Evolutionary conservation across 2,329 filamentous ascomycete species (phyloP).

Genomic region (Apiospora saccharicola): DNA sequence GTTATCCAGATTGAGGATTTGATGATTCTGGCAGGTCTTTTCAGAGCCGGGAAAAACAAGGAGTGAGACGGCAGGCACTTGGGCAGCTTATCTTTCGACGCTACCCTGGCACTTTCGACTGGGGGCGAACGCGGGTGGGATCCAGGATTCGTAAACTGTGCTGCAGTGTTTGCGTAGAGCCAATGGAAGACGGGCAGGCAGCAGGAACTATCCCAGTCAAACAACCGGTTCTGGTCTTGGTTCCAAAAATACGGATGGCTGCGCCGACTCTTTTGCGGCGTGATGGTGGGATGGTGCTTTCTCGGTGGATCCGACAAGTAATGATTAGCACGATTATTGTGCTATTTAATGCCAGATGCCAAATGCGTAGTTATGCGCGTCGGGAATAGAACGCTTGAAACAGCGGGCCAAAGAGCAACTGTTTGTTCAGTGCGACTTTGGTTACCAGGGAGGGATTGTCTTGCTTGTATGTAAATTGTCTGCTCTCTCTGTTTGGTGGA

Average conservation of each 20-base stretch:
- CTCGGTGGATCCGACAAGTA: constrained; percentile 9
- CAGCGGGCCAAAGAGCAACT: constrained; percentile 3
- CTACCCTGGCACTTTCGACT: constrained; percentile 11
- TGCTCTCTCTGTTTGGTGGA: constrained; percentile 26
- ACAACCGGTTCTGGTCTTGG: constrained; percentile 15
- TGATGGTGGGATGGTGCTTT: constrained; percentile 12
- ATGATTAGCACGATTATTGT: neutral
- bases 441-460: constrained; percentile 23
- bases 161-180: constrained; percentile 6
- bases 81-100: constrained; percentile 13
- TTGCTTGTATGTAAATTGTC: constrained; percentile 1
- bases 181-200: neutral
- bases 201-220: constrained; percentile 15
- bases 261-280: constrained; percentile 13
- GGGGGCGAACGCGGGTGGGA: neutral
- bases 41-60: neutral
- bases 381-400: constrained; percentile 2
- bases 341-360: neutral
- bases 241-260: constrained; percentile 20
- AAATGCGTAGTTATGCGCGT: constrained; percentile 1
- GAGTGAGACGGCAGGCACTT: constrained; percentile 14
- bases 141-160: neutral
- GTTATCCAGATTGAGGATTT: constrained; percentile 9
- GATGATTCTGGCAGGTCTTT: neutral
- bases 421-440: constrained; percentile 7